These are phyloP conservation scores for Chaetomium cochliodes DNA, from an alignment of 495 filamentous ascomycete species.

Conservation along the genomic window DNA sequence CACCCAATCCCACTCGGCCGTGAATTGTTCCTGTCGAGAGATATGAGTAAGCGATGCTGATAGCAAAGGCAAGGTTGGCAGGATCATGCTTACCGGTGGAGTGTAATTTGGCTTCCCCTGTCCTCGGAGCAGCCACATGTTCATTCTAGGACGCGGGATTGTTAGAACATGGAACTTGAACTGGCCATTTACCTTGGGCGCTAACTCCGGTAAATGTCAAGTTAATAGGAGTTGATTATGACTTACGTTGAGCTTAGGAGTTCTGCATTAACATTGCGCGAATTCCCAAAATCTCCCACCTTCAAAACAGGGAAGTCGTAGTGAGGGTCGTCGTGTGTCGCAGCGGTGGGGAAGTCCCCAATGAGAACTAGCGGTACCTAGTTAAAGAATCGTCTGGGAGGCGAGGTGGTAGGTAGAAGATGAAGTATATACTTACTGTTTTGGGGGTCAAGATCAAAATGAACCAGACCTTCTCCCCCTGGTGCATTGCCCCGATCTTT, in stretches of 20 bases:
- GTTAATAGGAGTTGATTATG: too few relatives aligned
- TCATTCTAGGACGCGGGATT: too few relatives aligned
- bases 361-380: neutral
- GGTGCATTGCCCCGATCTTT: neutral
- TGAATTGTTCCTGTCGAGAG: neutral
- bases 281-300: neutral
- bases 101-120: too few relatives aligned
- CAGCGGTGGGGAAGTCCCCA: too few relatives aligned
- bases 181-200: too few relatives aligned
- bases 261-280: neutral
- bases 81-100: neutral
- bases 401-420: too few relatives aligned
- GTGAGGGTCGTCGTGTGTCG: neutral
- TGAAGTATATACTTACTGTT: neutral
- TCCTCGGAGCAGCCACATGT: too few relatives aligned
- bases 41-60: neutral
- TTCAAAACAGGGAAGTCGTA: neutral
- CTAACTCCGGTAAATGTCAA: too few relatives aligned
- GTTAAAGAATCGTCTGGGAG: too few relatives aligned
- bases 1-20: conserved; percentile 8
- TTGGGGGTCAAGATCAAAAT: conserved; percentile 5
- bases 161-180: too few relatives aligned
- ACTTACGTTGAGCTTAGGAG: neutral
- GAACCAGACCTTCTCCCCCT: neutral
- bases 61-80: neutral